Conservation (phyloP, 1,284 basidiomycete genomes). For the Cryptococcus sp. region DNA sequence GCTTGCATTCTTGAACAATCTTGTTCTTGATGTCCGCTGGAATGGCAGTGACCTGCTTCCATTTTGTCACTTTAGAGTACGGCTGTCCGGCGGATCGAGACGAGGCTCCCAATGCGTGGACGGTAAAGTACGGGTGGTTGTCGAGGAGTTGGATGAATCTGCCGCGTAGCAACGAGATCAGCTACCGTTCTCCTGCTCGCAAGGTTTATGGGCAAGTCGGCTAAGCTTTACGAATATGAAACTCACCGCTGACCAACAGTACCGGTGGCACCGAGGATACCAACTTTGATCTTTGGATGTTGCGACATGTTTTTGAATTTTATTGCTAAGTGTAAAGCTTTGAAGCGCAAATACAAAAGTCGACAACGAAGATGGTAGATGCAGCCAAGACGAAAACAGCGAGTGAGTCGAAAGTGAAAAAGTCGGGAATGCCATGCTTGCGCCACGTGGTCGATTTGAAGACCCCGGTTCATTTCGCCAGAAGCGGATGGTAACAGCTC, state of each 20-base stretch:
- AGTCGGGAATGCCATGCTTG: not conserved
- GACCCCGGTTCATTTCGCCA: too few relatives aligned
- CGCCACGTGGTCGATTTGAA: too few relatives aligned
- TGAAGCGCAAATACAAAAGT: too few relatives aligned
- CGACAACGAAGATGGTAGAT: too few relatives aligned
- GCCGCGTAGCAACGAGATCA: too few relatives aligned
- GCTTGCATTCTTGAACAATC: slow-evolving; percentile 75
- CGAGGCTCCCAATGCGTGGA: slow-evolving; percentile 88
- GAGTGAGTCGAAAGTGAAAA: not conserved
- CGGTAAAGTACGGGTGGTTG: slow-evolving; percentile 84
- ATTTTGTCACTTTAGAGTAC: slow-evolving; percentile 76
- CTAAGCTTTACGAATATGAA: not conserved
- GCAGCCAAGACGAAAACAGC: not conserved
- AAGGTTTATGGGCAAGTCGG: too few relatives aligned
- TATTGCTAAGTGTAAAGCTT: too few relatives aligned
- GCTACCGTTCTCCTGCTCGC: too few relatives aligned
- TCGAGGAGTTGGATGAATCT: slow-evolving; percentile 85
- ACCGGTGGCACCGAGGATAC: slow-evolving; percentile 93
- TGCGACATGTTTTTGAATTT: slow-evolving; percentile 5
- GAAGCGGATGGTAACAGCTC: too few relatives aligned
- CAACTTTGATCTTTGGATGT: slow-evolving; percentile 69
- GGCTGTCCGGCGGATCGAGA: slow-evolving; percentile 81
- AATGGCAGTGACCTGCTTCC: slow-evolving; percentile 86
- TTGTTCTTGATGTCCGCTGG: slow-evolving; percentile 69
- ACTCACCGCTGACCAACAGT: slow-evolving; percentile 80